These are phyloP conservation scores for Colletotrichum costaricense DNA, from an alignment of 2,329 filamentous ascomycete genomes.

Conservation along the genomic window DNA sequence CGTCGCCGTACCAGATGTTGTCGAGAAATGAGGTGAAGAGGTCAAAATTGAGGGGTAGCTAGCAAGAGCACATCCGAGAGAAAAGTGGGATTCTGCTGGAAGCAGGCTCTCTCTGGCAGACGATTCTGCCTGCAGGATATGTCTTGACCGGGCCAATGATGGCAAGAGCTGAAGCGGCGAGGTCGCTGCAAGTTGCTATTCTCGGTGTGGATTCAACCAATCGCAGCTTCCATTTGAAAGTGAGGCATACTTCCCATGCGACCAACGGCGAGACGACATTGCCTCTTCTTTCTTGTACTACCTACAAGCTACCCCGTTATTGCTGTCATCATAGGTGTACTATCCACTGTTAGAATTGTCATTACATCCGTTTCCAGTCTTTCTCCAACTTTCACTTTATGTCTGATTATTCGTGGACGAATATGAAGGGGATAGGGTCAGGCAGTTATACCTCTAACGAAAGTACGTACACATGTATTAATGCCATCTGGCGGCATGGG, in stretches of 20 bases:
- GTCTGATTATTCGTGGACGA: too few species aligned
- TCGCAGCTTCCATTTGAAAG: not conserved
- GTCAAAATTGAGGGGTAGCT: not conserved
- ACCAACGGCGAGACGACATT: not conserved
- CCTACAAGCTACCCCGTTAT: too few species aligned
- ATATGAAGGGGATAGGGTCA: too few species aligned
- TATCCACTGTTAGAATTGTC: rapidly evolving
- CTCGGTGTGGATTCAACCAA: not conserved
- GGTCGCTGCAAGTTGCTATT: not conserved
- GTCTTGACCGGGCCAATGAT: not conserved
- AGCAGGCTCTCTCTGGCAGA: not conserved
- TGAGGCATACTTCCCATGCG: not conserved
- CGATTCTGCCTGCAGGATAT: not conserved
- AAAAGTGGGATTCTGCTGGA: too few species aligned
- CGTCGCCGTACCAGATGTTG: not conserved
- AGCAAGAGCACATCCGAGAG: too few species aligned
- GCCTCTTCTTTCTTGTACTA: not conserved
- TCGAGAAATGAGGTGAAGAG: not conserved
- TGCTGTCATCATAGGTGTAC: too few species aligned
- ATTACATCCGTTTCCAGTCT: too few species aligned
- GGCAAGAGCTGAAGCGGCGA: not conserved
- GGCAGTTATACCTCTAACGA: too few species aligned
- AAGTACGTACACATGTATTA: too few species aligned
- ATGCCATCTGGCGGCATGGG: too few species aligned
- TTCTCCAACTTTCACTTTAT: too few species aligned